A percentile compares a stretch with the other conserved stretches of the same genome.
Conservation (phyloP, 257 asterid species). For the Datura wrightii region DNA sequence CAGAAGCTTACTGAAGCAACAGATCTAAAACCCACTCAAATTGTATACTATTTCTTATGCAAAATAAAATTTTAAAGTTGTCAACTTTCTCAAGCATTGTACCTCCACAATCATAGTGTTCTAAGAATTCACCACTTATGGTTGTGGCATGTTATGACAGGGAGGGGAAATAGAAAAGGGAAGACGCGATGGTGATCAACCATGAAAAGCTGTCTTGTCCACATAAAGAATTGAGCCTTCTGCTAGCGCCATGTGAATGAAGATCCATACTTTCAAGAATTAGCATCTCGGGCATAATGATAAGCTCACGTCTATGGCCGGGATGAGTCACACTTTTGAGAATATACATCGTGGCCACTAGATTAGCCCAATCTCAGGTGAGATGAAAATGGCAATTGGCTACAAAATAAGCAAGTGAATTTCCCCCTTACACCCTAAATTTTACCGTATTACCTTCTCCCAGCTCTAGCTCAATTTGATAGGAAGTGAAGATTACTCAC, state of each 20-base stretch:
- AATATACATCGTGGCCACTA: background rate
- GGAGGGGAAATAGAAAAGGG: background rate
- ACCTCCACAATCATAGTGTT: background rate
- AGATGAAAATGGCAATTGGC: slow-evolving; percentile 3
- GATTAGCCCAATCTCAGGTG: background rate
- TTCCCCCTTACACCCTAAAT: background rate
- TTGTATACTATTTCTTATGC: background rate
- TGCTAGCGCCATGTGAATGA: background rate
- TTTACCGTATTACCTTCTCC: background rate
- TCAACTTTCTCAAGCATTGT: background rate
- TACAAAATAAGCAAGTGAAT: background rate
- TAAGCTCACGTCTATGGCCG: background rate
- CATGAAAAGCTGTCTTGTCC: background rate
- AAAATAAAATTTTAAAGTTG: background rate
- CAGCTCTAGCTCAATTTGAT: slow-evolving; percentile 15
- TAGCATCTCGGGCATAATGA: background rate
- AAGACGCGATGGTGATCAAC: background rate
- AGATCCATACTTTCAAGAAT: background rate
- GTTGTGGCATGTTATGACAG: background rate
- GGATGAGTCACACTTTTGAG: background rate
- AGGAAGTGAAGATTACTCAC: background rate
- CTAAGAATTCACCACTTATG: background rate
- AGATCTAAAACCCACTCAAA: background rate
- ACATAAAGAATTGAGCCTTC: slow-evolving; percentile 6
- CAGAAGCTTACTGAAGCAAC: background rate